Evolutionary conservation across 768 basidiomycete species (phyloP).

Genomic region (Hygrocybe punicea): DNA sequence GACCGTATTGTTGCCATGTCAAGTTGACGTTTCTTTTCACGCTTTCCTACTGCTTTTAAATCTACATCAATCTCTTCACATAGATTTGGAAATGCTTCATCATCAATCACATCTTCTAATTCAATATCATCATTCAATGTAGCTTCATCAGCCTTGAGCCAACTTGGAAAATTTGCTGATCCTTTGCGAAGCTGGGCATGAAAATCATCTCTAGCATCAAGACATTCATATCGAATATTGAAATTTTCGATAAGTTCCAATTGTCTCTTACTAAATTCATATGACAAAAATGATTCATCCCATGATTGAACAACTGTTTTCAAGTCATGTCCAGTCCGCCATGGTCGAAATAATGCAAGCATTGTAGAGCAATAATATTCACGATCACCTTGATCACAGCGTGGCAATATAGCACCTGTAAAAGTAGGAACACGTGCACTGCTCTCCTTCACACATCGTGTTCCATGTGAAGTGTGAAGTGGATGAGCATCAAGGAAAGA

Average conservation of each 20-base stretch:
- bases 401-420: slow-evolving; percentile 28
- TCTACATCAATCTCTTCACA: not conserved
- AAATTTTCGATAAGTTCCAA: slow-evolving; percentile 26
- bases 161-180: too few relatives aligned
- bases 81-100: not conserved
- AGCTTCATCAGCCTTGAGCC: too few relatives aligned
- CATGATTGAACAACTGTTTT: slow-evolving; percentile 18
- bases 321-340: slow-evolving; percentile 26
- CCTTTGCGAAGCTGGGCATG: not conserved
- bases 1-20: slow-evolving; percentile 1
- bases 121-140: too few relatives aligned
- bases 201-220: slow-evolving; percentile 23
- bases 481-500: slow-evolving; percentile 11
- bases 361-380: slow-evolving; percentile 33
- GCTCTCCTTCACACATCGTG: not conserved
- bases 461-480: not conserved
- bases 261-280: slow-evolving; percentile 15
- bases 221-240: slow-evolving; percentile 36
- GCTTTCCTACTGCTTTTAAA: not conserved
- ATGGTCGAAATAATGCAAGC: slow-evolving; percentile 32
- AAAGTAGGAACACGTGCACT: slow-evolving; percentile 24
- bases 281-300: slow-evolving; percentile 22
- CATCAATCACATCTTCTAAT: too few relatives aligned
- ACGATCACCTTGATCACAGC: slow-evolving; percentile 29
- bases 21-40: not conserved